Evolutionary conservation across 2,329 filamentous ascomycete species (phyloP).

Genomic region (Albophoma yamanashiensis): DNA sequence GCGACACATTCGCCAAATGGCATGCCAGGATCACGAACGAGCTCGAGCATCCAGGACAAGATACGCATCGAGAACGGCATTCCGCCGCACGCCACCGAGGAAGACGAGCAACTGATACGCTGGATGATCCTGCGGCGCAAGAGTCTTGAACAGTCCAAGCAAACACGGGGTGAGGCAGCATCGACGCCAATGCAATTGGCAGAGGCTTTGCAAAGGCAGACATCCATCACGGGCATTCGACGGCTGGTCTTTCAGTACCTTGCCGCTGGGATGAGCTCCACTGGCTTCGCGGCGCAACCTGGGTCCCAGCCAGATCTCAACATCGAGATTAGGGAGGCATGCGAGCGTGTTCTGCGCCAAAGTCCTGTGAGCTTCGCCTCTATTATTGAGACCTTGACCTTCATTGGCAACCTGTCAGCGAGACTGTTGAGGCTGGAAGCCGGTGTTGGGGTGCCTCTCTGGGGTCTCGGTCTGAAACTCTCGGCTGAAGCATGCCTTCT

Average conservation of each 20-base stretch:
- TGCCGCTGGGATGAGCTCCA: constrained; percentile 9
- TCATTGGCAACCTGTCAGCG: constrained; percentile 30
- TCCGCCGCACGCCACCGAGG: constrained; percentile 12
- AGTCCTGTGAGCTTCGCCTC: not conserved
- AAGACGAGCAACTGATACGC: constrained; percentile 21
- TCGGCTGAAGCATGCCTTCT: constrained; percentile 16
- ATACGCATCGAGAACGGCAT: constrained; percentile 19
- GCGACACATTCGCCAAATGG: not conserved
- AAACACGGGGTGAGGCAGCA: not conserved
- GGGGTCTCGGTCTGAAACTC: constrained; percentile 17
- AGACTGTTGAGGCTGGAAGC: constrained; percentile 15
- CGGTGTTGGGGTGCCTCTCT: constrained; percentile 15
- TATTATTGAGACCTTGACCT: constrained; percentile 16
- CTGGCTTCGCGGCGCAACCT: constrained; percentile 6
- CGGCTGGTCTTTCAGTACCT: constrained; percentile 19
- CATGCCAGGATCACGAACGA: not conserved
- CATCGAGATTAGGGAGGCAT: constrained; percentile 12
- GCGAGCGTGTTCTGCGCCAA: constrained; percentile 8
- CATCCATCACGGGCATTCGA: constrained; percentile 16
- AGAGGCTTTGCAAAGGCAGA: constrained; percentile 10
- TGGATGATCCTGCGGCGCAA: constrained; percentile 23
- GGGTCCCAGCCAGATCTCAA: constrained; percentile 5
- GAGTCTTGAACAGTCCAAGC: constrained; percentile 3
- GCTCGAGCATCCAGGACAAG: constrained; percentile 7
- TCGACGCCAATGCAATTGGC: constrained; percentile 7